Evolutionary conservation across 2,329 filamentous ascomycete genomes (phyloP).

Genomic region (Hawksworthiomyces lignivorus): DNA sequence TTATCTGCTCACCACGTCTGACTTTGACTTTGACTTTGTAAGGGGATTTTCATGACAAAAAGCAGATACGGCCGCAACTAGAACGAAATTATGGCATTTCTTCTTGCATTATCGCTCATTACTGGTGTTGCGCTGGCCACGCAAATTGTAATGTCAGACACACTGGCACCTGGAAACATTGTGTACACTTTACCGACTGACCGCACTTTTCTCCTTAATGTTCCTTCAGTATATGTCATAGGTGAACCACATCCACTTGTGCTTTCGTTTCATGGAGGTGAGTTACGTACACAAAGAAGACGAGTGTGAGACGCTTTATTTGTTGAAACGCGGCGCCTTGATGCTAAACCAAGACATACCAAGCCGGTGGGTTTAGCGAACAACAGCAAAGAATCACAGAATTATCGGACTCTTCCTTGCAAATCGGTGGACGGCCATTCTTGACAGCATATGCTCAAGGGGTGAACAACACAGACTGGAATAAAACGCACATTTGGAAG

Average conservation of each 20-base stretch:
- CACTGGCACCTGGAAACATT: background rate
- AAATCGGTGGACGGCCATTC: slow-evolving; percentile 6
- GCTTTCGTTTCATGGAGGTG: slow-evolving; percentile 11
- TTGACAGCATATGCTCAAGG: slow-evolving; percentile 10
- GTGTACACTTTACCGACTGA: slow-evolving; percentile 4
- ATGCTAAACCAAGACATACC: background rate
- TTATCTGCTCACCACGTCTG: too few relatives aligned
- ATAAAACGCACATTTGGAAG: slow-evolving; percentile 10
- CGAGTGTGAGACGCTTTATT: too few relatives aligned
- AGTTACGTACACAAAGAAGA: too few relatives aligned
- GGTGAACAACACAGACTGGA: slow-evolving; percentile 10
- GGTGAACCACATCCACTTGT: slow-evolving; percentile 5
- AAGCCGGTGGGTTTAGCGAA: slow-evolving; percentile 7
- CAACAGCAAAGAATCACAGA: slow-evolving; percentile 9
- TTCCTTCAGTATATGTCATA: slow-evolving; percentile 1
- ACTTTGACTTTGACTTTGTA: too few relatives aligned
- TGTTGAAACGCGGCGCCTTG: too few relatives aligned
- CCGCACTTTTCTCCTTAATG: slow-evolving; percentile 9
- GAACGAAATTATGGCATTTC: background rate
- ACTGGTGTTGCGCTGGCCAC: background rate
- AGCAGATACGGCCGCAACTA: too few relatives aligned
- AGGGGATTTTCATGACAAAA: too few relatives aligned
- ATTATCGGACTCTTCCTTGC: slow-evolving; percentile 6
- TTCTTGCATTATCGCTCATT: background rate
- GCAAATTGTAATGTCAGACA: background rate